Evolutionary conservation across 805 yeast species (phyloP).

Genomic region (Candida manassasensis): DNA sequence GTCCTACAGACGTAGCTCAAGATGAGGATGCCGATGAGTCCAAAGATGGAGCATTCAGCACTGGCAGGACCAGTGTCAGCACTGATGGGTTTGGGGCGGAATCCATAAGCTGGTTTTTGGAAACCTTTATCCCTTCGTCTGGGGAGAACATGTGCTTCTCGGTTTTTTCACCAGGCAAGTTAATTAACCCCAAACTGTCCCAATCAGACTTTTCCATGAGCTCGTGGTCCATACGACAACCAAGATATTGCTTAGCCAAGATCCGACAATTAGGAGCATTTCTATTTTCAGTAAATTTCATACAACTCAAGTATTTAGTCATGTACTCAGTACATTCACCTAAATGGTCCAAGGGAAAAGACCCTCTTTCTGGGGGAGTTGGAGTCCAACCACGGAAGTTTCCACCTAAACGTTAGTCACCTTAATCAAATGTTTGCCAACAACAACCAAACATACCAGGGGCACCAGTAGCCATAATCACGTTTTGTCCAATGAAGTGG

Average conservation of each 20-base stretch:
- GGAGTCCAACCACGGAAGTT: conserved; percentile 51
- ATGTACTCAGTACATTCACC: conserved; percentile 78
- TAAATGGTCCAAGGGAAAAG: conserved; percentile 88
- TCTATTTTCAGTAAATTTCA: conserved; percentile 70
- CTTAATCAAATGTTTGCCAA: neutral
- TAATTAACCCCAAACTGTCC: conserved; percentile 40
- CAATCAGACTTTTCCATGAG: conserved; percentile 40
- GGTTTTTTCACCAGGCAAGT: conserved; percentile 33
- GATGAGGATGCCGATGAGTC: too few species aligned
- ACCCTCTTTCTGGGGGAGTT: conserved; percentile 94
- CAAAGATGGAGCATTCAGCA: too few species aligned
- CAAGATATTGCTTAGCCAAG: conserved; percentile 74
- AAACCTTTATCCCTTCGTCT: conserved; percentile 2
- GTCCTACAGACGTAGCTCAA: too few species aligned
- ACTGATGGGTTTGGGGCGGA: too few species aligned
- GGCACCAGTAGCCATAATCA: conserved; percentile 33
- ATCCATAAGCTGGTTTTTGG: too few species aligned
- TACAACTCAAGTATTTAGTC: conserved; percentile 71
- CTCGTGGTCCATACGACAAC: conserved; percentile 82
- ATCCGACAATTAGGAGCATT: conserved; percentile 90
- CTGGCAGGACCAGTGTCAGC: too few species aligned
- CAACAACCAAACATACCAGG: conserved; percentile 23
- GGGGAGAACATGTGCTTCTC: conserved; percentile 5
- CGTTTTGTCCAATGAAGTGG: too few species aligned
- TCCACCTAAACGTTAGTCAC: conserved; percentile 17